Evolutionary conservation across 148 eudicot genomes (phyloP).

Genomic region (Cornus suecica): DNA sequence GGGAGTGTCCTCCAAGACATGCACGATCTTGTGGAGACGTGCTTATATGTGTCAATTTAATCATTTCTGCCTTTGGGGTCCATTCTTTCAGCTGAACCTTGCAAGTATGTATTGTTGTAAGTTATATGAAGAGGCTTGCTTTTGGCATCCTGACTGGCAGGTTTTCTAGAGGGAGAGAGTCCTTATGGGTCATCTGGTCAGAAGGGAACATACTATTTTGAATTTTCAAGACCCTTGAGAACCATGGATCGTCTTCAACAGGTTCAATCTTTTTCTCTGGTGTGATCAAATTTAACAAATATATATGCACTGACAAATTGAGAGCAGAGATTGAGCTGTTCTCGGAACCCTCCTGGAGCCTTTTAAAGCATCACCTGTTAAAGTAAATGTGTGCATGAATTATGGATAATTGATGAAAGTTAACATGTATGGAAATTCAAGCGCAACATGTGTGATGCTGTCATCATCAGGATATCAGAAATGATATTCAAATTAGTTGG

Average conservation of each 20-base stretch:
- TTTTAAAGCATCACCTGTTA: conserved; percentile 3
- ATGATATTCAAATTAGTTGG: too few species aligned
- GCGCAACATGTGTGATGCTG: too few species aligned
- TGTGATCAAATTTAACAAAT: neutral
- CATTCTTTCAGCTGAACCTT: neutral
- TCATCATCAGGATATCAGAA: too few species aligned
- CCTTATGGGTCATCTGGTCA: conserved; percentile 64
- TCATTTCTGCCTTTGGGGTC: neutral
- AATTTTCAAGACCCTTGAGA: conserved; percentile 82
- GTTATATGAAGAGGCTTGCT: neutral
- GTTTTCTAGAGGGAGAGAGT: conserved; percentile 71
- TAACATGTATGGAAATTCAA: too few species aligned
- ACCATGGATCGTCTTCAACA: conserved; percentile 92
- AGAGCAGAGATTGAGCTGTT: neutral
- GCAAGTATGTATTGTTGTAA: neutral
- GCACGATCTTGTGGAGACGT: neutral
- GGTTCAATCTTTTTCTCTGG: conserved; percentile 32
- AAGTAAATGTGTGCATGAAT: neutral
- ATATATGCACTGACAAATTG: neutral
- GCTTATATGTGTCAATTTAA: neutral
- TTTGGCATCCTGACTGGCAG: conserved; percentile 29
- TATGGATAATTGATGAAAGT: neutral
- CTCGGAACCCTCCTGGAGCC: neutral
- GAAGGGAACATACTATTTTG: conserved; percentile 84
- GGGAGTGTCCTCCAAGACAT: neutral